A percentile compares a stretch with the other conserved stretches of the same genome.
Evolutionary conservation across 192 early-diverging fungal species (phyloP).

Genomic region (Martensiomyces pterosporus): DNA sequence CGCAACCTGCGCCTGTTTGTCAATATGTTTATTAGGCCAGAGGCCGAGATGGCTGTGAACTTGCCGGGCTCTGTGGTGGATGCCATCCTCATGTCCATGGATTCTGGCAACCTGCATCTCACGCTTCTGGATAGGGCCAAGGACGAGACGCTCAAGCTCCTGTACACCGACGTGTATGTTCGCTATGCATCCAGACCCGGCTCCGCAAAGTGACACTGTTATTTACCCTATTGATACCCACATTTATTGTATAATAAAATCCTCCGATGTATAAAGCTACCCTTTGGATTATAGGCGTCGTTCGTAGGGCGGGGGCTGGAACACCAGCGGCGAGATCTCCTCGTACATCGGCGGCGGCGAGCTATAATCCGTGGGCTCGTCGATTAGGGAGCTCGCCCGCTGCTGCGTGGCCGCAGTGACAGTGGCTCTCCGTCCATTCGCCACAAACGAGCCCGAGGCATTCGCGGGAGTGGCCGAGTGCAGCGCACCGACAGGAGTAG

Average conservation of each 20-base stretch:
- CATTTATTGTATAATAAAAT: too few relatives aligned
- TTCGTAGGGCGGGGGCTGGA: constrained; percentile 37
- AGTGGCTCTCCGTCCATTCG: background rate
- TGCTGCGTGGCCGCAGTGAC: too few relatives aligned
- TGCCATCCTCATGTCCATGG: background rate
- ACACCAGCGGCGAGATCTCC: constrained; percentile 31
- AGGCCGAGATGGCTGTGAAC: background rate
- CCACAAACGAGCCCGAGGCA: too few relatives aligned
- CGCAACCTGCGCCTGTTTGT: too few relatives aligned
- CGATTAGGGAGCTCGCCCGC: too few relatives aligned
- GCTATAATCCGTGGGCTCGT: background rate
- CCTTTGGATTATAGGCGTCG: too few relatives aligned
- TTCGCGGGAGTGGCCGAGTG: too few relatives aligned
- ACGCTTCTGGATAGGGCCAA: background rate
- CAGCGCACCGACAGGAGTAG: background rate
- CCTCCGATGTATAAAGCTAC: too few relatives aligned
- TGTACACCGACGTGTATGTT: background rate
- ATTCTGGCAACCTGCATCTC: background rate
- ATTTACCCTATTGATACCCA: too few relatives aligned
- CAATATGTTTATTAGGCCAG: background rate
- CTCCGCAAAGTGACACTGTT: too few relatives aligned
- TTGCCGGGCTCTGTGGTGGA: background rate
- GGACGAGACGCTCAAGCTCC: background rate
- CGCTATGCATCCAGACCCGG: background rate
- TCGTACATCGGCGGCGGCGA: constrained; percentile 36